Conservation (phyloP, 2,329 filamentous ascomycete species). For the Periconia digitata region DNA sequence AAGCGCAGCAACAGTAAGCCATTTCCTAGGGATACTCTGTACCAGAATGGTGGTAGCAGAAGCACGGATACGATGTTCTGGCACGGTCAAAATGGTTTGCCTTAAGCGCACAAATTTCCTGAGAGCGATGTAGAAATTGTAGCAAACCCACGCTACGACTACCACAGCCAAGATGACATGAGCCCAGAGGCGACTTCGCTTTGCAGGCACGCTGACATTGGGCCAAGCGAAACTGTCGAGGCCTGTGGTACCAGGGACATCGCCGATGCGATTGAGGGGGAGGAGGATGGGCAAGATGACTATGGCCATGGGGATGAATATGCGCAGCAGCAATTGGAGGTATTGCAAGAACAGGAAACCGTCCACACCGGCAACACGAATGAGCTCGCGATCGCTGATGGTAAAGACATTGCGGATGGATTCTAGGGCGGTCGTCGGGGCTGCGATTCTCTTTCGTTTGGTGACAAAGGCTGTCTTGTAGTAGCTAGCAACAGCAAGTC, state of each 20-base stretch:
- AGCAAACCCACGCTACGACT: slow-evolving; percentile 82
- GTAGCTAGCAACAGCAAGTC: slow-evolving; percentile 22
- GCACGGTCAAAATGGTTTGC: slow-evolving; percentile 91
- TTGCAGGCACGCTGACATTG: slow-evolving; percentile 66
- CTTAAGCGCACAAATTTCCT: slow-evolving; percentile 87
- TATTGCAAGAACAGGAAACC: slow-evolving; percentile 98
- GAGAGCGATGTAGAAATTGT: slow-evolving; percentile 83
- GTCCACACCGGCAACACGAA: slow-evolving; percentile 93
- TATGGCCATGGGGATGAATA: slow-evolving; percentile 80
- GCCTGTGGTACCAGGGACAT: slow-evolving; percentile 53
- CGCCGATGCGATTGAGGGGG: slow-evolving; percentile 77
- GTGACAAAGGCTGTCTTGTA: slow-evolving; percentile 43
- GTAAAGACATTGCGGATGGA: slow-evolving; percentile 58
- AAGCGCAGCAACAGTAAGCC: slow-evolving; percentile 82
- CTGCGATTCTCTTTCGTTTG: slow-evolving; percentile 36
- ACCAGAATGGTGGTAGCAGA: slow-evolving; percentile 96
- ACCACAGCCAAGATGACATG: slow-evolving; percentile 79
- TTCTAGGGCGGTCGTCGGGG: slow-evolving; percentile 38
- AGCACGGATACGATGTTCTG: slow-evolving; percentile 87
- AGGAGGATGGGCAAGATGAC: slow-evolving; percentile 83
- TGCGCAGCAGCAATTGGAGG: slow-evolving; percentile 79
- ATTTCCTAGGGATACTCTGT: slow-evolving; percentile 85
- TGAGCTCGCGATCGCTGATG: slow-evolving; percentile 77
- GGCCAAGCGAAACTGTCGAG: slow-evolving; percentile 85
- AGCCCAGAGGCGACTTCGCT: slow-evolving; percentile 75